A percentile compares a stretch with the other conserved stretches of the same genome.
phyloP scores from a whole-genome alignment of 768 basidiomycete genomes.

The Rhizopogon roseolus region DNA sequence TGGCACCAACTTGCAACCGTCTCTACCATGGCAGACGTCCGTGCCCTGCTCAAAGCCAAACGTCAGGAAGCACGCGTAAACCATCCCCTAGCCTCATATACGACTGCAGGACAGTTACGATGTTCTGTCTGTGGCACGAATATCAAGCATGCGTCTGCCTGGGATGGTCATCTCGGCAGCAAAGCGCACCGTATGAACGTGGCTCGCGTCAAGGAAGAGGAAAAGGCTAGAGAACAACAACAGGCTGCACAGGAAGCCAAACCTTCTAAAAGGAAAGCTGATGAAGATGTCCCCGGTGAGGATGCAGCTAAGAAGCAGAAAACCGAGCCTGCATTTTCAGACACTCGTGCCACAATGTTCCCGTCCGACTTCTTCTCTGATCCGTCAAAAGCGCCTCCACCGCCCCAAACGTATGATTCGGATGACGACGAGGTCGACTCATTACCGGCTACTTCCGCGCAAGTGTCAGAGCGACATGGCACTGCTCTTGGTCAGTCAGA shows the following conservation, averaged over 20 bases:
- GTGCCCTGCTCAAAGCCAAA: slow-evolving; percentile 80
- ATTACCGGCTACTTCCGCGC: slow-evolving; percentile 6
- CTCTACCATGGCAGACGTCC: slow-evolving; percentile 65
- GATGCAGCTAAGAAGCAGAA: slow-evolving; percentile 30
- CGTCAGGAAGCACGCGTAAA: slow-evolving; percentile 66
- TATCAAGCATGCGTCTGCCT: slow-evolving; percentile 77
- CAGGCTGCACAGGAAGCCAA: slow-evolving; percentile 31
- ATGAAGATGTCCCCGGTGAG: slow-evolving; percentile 19
- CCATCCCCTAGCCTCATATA: slow-evolving; percentile 74
- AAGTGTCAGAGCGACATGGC: background rate
- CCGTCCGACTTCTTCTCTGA: slow-evolving; percentile 84
- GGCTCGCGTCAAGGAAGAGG: slow-evolving; percentile 52
- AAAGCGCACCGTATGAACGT: slow-evolving; percentile 72
- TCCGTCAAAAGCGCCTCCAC: slow-evolving; percentile 43
- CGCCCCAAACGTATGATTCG: slow-evolving; percentile 29
- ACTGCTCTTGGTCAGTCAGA: slow-evolving; percentile 15
- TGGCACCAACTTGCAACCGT: too few relatives aligned
- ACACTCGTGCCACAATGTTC: slow-evolving; percentile 27
- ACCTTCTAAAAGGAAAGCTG: slow-evolving; percentile 29
- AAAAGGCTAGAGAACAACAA: slow-evolving; percentile 35
- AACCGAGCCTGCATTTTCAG: slow-evolving; percentile 6
- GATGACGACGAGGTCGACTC: slow-evolving; percentile 38
- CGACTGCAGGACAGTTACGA: slow-evolving; percentile 57
- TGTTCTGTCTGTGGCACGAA: slow-evolving; percentile 58
- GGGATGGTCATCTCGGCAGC: slow-evolving; percentile 83